A percentile compares a stretch with the other conserved stretches of the same genome.
These are phyloP conservation scores for Elsinoe fawcettii DNA, from an alignment of 2,329 filamentous ascomycete genomes.

Conservation along the genomic window DNA sequence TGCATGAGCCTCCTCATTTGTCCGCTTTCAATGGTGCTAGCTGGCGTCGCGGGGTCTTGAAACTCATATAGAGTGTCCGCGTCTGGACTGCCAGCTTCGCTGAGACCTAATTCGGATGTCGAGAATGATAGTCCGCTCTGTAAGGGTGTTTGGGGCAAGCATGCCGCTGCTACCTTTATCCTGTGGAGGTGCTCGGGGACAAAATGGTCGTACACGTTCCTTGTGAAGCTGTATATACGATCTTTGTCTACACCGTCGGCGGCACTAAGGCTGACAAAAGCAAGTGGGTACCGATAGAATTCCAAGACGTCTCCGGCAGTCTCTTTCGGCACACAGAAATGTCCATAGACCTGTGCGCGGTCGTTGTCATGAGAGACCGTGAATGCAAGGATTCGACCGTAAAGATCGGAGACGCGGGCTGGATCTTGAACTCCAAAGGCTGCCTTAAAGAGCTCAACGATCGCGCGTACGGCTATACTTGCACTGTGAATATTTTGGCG, in stretches of 20 bases:
- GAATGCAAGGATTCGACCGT: conserved; percentile 17
- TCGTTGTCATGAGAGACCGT: conserved; percentile 18
- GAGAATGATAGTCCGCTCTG: neutral
- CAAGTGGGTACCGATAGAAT: conserved; percentile 21
- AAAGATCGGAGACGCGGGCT: conserved; percentile 9
- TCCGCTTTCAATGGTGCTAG: neutral
- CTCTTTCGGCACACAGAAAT: conserved; percentile 14
- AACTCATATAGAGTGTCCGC: neutral
- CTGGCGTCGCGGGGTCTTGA: neutral
- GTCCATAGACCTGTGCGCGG: conserved; percentile 18
- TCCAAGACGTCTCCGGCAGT: conserved; percentile 7
- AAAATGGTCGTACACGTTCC: conserved; percentile 21
- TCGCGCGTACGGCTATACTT: conserved; percentile 20
- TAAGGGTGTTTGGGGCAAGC: neutral
- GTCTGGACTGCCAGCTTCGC: neutral
- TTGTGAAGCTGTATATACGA: conserved; percentile 21
- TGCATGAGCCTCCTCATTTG: neutral
- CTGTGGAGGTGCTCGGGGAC: conserved; percentile 18
- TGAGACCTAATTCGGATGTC: neutral
- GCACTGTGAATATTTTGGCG: conserved; percentile 23
- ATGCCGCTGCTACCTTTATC: conserved; percentile 18
- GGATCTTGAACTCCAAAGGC: conserved; percentile 4
- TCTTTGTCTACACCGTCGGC: conserved; percentile 19
- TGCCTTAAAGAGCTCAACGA: conserved; percentile 20
- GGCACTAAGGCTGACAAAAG: conserved; percentile 17